These are phyloP conservation scores for Thielaviopsis ethacetica DNA, from an alignment of 2,329 filamentous ascomycete genomes.

Conservation along the genomic window DNA sequence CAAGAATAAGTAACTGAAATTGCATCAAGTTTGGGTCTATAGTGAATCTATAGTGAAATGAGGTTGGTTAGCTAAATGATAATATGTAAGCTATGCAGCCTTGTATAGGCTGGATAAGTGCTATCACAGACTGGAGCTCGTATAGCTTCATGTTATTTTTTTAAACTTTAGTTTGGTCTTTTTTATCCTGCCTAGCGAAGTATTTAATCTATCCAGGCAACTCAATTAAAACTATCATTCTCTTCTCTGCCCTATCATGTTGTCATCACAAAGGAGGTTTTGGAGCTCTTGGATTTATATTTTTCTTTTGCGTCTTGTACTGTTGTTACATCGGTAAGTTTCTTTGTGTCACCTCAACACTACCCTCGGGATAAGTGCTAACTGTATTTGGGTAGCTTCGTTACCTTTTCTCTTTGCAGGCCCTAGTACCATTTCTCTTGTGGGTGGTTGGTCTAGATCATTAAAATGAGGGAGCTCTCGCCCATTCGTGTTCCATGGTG, in stretches of 20 bases:
- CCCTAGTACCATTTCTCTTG: too few relatives aligned
- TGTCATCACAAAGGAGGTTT: neutral
- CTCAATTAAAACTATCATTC: neutral
- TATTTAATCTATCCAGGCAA: neutral
- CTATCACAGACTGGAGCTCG: neutral
- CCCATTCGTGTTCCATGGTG: neutral
- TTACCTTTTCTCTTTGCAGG: too few relatives aligned
- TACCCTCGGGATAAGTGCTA: too few relatives aligned
- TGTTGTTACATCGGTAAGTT: too few relatives aligned
- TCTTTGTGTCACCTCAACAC: too few relatives aligned
- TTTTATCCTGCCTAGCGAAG: neutral
- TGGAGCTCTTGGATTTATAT: too few relatives aligned
- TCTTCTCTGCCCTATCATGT: neutral
- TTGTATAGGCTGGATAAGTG: neutral
- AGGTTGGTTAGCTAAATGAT: neutral
- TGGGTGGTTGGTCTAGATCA: too few relatives aligned
- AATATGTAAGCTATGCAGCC: neutral
- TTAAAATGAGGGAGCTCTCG: neutral
- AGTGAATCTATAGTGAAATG: too few relatives aligned
- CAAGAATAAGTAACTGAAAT: too few relatives aligned
- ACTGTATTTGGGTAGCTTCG: too few relatives aligned
- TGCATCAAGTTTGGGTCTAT: too few relatives aligned
- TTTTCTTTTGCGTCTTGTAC: too few relatives aligned
- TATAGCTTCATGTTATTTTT: neutral
- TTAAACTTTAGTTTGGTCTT: neutral